Base-by-base conservation (phyloP, 331 rosid species). In the Pyrus hybrid region DNA sequence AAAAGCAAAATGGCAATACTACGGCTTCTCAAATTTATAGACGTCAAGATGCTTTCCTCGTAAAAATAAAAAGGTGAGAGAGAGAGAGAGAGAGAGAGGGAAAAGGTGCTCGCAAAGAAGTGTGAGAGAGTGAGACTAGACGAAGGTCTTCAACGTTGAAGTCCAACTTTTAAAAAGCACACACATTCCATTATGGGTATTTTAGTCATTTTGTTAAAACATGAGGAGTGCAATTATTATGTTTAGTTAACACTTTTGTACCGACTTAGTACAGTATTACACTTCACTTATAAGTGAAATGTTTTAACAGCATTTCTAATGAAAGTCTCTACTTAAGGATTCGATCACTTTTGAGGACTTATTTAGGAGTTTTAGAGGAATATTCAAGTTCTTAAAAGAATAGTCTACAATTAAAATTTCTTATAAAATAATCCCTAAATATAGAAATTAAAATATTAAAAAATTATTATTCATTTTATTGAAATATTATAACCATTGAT, bases 11-110 rank as follows among this genome's bases (percentile, higher is more conserved):
- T 73, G 82, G 49, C 28, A 0, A 14, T 8, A 17, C 22, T 49
- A 45, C 63, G 75, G 67, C 56, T 67, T 49, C 68, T 80, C 82
- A 63, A 76, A 85, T 80, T 80, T 87, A 85, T 86, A 84, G 54
- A 33, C 54, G 66, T 57, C 8, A 6, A 47, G 70, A 43, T 4
- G 43, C 13, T 3, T 37, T 37, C 43, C 43, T 37, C 43, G 1
- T 9, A 37, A 37, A 37, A 37, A 4, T 1, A 37, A 37, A 37
- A 9, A 37, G 43, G 12, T 0, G 73, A 32, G 65, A 43, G 75
- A 53, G 5, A 72, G 32, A 26, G 18, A 54, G 18, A 49, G 20
- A 63, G 4, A 29, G 22, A 13, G 2, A 70, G 9, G 17, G 21
- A 43, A 0, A 16, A 1, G 37, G 41, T 6, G 29, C 58, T 68